These are phyloP conservation scores for Posidonia australis DNA, from an alignment of 106 monocot species.

Conservation along the genomic window DNA sequence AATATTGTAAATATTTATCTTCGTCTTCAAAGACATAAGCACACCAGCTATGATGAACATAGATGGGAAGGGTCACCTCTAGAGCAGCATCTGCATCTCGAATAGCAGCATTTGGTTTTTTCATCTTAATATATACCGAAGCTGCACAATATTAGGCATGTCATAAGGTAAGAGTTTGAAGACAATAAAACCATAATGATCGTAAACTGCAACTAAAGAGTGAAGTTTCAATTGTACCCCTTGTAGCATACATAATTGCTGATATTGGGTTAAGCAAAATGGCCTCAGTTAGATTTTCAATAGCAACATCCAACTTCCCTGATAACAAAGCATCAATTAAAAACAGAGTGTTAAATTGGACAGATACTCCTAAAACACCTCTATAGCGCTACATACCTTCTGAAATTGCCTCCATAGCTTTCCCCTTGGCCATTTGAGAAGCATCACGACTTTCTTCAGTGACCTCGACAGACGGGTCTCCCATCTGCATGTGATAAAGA, in stretches of 20 bases:
- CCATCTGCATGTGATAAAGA: slow-evolving; percentile 14
- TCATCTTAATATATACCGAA: slow-evolving; percentile 88
- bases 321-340: slow-evolving; percentile 4
- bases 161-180: not conserved
- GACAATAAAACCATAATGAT: not conserved
- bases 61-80: slow-evolving; percentile 33
- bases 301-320: slow-evolving; percentile 83
- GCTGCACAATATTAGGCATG: slow-evolving; percentile 29
- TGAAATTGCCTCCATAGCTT: slow-evolving; percentile 72
- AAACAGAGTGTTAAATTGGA: not conserved
- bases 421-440: slow-evolving; percentile 25
- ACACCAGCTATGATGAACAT: not conserved
- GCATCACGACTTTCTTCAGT: slow-evolving; percentile 30
- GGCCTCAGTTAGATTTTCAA: slow-evolving; percentile 80
- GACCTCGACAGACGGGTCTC: slow-evolving; percentile 25
- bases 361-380: not conserved
- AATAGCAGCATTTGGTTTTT: slow-evolving; percentile 94
- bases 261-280: slow-evolving; percentile 75
- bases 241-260: slow-evolving; percentile 92
- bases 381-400: slow-evolving; percentile 42
- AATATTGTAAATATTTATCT: no score
- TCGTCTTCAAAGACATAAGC: not conserved
- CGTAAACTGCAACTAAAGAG: not conserved
- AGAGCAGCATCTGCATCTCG: slow-evolving; percentile 94
- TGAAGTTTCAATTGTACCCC: slow-evolving; percentile 33